Percentiles rank a stretch among this genome's conserved stretches.
These are phyloP conservation scores for Exophiala xenobiotica DNA, from an alignment of 2,329 filamentous ascomycete species.

Conservation along the genomic window DNA sequence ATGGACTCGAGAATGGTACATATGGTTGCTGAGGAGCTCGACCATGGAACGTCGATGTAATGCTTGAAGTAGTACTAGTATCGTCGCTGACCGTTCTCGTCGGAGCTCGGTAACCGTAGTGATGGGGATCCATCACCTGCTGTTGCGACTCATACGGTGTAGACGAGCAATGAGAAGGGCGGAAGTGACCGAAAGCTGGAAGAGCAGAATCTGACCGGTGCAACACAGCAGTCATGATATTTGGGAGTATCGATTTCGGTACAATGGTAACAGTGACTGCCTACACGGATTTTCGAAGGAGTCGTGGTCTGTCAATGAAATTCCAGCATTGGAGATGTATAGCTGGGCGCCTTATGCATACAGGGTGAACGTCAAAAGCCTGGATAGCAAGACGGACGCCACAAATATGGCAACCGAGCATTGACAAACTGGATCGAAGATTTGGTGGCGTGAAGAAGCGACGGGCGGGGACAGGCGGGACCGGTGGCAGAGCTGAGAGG, in stretches of 20 bases:
- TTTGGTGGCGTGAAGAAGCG: not conserved
- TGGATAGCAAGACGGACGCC: slow-evolving; percentile 11
- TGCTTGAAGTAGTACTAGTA: not conserved
- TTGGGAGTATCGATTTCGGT: not conserved
- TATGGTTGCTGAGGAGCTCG: not conserved
- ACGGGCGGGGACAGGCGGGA: not conserved
- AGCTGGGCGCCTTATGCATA: slow-evolving; percentile 9
- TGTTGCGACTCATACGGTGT: slow-evolving; percentile 8
- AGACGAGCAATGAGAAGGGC: slow-evolving; percentile 6
- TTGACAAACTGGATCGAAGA: not conserved
- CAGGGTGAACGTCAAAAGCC: slow-evolving; percentile 10
- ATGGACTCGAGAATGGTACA: not conserved
- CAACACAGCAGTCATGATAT: slow-evolving; percentile 16
- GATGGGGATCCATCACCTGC: slow-evolving; percentile 13
- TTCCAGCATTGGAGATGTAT: not conserved
- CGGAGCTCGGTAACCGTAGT: not conserved
- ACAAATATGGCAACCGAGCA: slow-evolving; percentile 7
- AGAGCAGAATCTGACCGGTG: slow-evolving; percentile 4
- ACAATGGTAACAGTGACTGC: not conserved
- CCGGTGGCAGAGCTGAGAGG: not conserved
- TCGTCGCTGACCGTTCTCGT: not conserved
- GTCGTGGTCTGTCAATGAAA: not conserved
- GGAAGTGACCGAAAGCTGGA: slow-evolving; percentile 3
- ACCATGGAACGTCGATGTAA: not conserved
- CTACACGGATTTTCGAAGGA: not conserved